Conservation (phyloP, 1,284 basidiomycete species). For the Ustilago esculenta region DNA sequence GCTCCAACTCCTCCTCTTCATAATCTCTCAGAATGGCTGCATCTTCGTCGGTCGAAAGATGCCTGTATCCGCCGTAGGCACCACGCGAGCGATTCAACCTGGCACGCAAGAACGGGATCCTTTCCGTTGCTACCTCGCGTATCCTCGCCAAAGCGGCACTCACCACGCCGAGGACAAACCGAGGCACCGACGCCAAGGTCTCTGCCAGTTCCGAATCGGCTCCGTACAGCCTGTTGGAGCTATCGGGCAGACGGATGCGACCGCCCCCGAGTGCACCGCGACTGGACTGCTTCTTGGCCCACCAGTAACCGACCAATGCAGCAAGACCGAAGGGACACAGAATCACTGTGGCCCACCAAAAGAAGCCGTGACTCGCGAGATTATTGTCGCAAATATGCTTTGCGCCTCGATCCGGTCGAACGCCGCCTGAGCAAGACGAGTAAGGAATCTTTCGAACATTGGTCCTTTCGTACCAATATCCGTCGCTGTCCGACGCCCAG, state of each 20-base stretch:
- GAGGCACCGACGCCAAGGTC: conserved; percentile 64
- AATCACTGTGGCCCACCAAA: conserved; percentile 63
- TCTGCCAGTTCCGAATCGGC: conserved; percentile 76
- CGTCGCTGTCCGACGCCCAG: conserved; percentile 45
- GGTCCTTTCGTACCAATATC: conserved; percentile 65
- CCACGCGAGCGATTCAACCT: conserved; percentile 28
- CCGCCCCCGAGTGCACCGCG: conserved; percentile 5
- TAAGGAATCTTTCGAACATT: conserved; percentile 61
- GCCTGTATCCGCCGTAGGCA: conserved; percentile 58
- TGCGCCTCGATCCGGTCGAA: conserved; percentile 57
- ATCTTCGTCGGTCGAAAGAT: conserved; percentile 62
- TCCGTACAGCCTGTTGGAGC: conserved; percentile 48
- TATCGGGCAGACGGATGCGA: conserved; percentile 52
- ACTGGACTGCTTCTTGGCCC: conserved; percentile 72
- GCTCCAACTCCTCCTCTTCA: conserved; percentile 60
- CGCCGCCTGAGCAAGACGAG: conserved; percentile 59
- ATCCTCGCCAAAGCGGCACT: conserved; percentile 37
- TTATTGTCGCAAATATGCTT: conserved; percentile 54
- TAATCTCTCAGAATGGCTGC: conserved; percentile 62
- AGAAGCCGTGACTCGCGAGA: conserved; percentile 47
- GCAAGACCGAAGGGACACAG: conserved; percentile 49
- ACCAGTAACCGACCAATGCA: conserved; percentile 56
- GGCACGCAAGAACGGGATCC: conserved; percentile 41
- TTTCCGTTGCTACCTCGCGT: conserved; percentile 39
- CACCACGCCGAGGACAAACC: conserved; percentile 42